A percentile compares a stretch with the other conserved stretches of the same genome.
These are phyloP conservation scores for Plantago major DNA, from an alignment of 257 asterid species.

Conservation along the genomic window DNA sequence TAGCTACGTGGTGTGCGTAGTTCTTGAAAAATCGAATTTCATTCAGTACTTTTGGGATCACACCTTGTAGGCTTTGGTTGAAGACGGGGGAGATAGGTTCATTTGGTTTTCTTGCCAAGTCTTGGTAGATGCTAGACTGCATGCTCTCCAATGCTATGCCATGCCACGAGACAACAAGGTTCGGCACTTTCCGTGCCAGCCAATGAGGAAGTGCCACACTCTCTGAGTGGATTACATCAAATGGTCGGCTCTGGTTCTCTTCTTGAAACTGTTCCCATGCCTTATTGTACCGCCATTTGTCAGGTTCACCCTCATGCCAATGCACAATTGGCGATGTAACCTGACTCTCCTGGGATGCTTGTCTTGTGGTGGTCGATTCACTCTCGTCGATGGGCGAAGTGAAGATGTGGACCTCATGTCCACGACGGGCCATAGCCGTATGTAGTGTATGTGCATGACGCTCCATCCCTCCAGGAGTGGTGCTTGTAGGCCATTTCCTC, in stretches of 20 bases:
- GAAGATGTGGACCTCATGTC: conserved; percentile 70
- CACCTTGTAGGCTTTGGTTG: conserved; percentile 46
- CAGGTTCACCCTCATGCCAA: conserved; percentile 73
- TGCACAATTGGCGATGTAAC: conserved; percentile 42
- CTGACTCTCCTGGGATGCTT: conserved; percentile 3
- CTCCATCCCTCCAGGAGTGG: conserved; percentile 90
- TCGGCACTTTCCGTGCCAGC: conserved; percentile 43
- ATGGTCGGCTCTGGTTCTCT: conserved; percentile 35
- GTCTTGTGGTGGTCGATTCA: conserved; percentile 9
- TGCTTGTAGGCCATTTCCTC: conserved; percentile 78
- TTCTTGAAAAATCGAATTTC: conserved; percentile 75
- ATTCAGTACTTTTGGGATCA: conserved; percentile 68
- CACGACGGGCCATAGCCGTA: conserved; percentile 63
- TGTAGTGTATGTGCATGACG: conserved; percentile 86
- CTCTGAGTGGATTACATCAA: conserved; percentile 80
- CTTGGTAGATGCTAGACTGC: conserved; percentile 77
- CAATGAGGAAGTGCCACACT: conserved; percentile 82
- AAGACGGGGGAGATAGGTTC: conserved; percentile 55
- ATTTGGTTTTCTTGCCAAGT: conserved; percentile 39
- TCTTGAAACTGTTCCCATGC: conserved; percentile 75
- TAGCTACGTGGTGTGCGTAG: conserved; percentile 84
- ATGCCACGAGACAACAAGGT: conserved; percentile 91
- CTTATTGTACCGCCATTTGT: conserved; percentile 70
- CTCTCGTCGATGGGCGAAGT: conserved; percentile 48
- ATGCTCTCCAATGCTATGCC: conserved; percentile 90